These are phyloP conservation scores for Clavispora asparagi DNA, from an alignment of 805 yeast genomes.

Conservation along the genomic window DNA sequence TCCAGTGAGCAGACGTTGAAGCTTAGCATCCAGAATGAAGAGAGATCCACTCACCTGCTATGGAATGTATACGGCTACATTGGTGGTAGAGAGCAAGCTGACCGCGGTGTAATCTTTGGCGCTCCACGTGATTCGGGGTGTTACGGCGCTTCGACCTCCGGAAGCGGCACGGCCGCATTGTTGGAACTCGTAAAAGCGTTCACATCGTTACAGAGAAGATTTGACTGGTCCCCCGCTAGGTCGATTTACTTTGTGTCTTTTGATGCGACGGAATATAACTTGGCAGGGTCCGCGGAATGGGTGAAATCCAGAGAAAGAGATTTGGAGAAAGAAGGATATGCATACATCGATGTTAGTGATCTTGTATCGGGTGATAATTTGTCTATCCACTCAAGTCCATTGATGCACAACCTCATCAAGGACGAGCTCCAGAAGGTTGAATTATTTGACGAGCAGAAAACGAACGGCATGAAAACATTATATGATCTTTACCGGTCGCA, in stretches of 20 bases:
- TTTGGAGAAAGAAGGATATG: slow-evolving; percentile 55
- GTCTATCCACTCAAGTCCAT: slow-evolving; percentile 59
- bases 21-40: slow-evolving; percentile 32
- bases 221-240: slow-evolving; percentile 80
- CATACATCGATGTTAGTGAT: slow-evolving; percentile 72
- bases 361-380: slow-evolving; percentile 51
- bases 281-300: slow-evolving; percentile 83
- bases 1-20: slow-evolving; percentile 14
- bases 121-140: slow-evolving; percentile 77
- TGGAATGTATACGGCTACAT: slow-evolving; percentile 80
- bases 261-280: slow-evolving; percentile 75
- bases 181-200: slow-evolving; percentile 68
- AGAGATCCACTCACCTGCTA: slow-evolving; percentile 54
- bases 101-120: slow-evolving; percentile 69
- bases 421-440: slow-evolving; percentile 32
- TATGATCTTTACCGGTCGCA: slow-evolving; percentile 24
- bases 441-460: slow-evolving; percentile 3
- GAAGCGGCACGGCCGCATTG: slow-evolving; percentile 69
- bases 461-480: slow-evolving; percentile 12
- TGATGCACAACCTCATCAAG: slow-evolving; percentile 46
- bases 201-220: slow-evolving; percentile 55
- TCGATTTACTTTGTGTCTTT: slow-evolving; percentile 78
- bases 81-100: slow-evolving; percentile 74
- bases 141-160: slow-evolving; percentile 66
- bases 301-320: slow-evolving; percentile 51